phyloP scores from a whole-genome alignment of 495 filamentous ascomycete species.

The Polyplosphaeria fusca region DNA sequence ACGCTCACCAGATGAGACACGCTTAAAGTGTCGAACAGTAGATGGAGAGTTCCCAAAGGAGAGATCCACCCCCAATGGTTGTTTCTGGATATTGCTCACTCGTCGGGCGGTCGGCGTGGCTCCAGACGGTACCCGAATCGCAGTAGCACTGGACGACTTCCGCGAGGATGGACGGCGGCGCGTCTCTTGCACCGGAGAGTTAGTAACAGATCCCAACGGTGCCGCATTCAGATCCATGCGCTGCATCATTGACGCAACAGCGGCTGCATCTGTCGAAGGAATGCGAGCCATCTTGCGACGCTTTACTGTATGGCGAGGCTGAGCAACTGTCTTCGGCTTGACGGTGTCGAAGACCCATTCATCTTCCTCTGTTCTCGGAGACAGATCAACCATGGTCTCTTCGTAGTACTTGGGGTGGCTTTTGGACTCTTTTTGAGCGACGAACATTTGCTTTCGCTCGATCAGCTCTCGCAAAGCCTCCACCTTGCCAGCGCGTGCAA shows the following conservation, averaged over 20 bases:
- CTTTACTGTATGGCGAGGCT: conserved; percentile 45
- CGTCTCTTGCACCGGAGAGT: conserved; percentile 14
- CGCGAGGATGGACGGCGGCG: conserved; percentile 15
- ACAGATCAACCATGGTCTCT: conserved; percentile 78
- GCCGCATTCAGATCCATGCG: conserved; percentile 56
- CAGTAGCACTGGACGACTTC: conserved; percentile 29
- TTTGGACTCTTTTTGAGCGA: conserved; percentile 57
- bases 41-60: conserved; percentile 88
- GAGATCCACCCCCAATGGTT: conserved; percentile 77
- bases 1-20: conserved; percentile 67
- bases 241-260: conserved; percentile 54
- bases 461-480: conserved; percentile 84
- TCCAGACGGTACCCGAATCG: conserved; percentile 33
- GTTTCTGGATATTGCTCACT: conserved; percentile 53
- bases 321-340: conserved; percentile 46
- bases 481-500: conserved; percentile 78
- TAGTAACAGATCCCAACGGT: conserved; percentile 29
- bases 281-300: conserved; percentile 48
- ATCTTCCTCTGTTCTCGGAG: conserved; percentile 65
- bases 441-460: conserved; percentile 74
- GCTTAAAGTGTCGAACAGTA: conserved; percentile 83
- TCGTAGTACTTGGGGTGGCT: conserved; percentile 78
- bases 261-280: conserved; percentile 39
- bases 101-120: conserved; percentile 42
- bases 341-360: conserved; percentile 99